Base-by-base conservation (phyloP, 1,139 yeast genomes). In the Schwanniomyces etchellsii region DNA sequence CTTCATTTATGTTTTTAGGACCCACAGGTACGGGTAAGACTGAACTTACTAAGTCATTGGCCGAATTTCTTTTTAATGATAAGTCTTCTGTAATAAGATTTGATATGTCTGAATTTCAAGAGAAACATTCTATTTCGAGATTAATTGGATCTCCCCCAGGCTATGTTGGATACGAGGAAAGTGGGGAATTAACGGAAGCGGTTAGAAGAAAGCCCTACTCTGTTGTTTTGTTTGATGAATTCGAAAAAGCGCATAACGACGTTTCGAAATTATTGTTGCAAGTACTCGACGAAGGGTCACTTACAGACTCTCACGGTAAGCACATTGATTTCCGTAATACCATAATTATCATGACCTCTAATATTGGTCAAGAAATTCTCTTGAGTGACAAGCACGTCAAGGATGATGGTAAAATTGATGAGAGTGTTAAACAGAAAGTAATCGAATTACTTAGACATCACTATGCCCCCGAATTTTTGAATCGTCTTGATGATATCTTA, bases 1-100 rank as follows among this genome's bases (percentile, higher is more conserved):
- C 96, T 2, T 83, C 95, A 34, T 91, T 91, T 55, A 81, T 91
- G 81, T 91, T 91, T 56, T 65, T 91, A 42, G 98, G 98, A 13
- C 97, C 97, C 25, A 89, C 97, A 1, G 98, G 98, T 60, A 89
- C 96, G 0, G 98, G 98, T 60, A 91, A 91, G 57, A 91, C 98
- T 0, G 96, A 89, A 53, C 69, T 91, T 33, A 88, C 97, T 5
- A 91, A 91, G 55, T 78, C 93, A 0, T 70, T 91, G 36, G 96
- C 97, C 1, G 88, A 86, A 46, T 91, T 91, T 46, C 60, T 91
- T 44, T 91, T 91, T 57, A 91, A 88, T 49, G 91, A 89, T 54
- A 88, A 84, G 46, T 70, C 77, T 28, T 75, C 95, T 5, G 89
- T 91, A 17, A 76, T 88, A 20, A 70, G 97, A 43, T 89, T 91